Conservation (phyloP, 129 eudicot genomes). For the Smallanthus sonchifolius region DNA sequence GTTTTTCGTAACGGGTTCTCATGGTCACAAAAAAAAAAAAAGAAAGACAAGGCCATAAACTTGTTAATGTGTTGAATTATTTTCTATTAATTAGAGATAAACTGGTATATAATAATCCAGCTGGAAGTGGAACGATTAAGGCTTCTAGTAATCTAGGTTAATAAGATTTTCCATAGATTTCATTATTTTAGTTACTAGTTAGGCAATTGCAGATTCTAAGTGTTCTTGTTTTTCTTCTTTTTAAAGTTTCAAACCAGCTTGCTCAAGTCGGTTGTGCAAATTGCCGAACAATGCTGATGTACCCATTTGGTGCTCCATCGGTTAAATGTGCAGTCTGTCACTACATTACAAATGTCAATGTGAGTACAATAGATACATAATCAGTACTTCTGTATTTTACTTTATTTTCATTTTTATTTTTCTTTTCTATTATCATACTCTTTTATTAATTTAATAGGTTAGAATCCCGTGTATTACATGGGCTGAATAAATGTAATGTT, state of each 20-base stretch:
- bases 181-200: background rate
- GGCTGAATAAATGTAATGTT: no score
- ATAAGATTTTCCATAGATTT: background rate
- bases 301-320: constrained; percentile 79
- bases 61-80: background rate
- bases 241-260: constrained; percentile 48
- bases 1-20: background rate
- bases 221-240: constrained; percentile 1
- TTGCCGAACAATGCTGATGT: constrained; percentile 70
- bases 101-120: background rate
- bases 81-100: background rate
- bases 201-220: constrained; percentile 11
- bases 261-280: constrained; percentile 77
- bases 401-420: background rate
- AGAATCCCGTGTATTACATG: no score
- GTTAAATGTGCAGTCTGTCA: constrained; percentile 85
- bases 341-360: constrained; percentile 66
- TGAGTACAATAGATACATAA: constrained; percentile 28
- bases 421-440: background rate
- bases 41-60: background rate
- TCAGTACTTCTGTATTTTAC: background rate
- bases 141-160: background rate
- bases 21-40: background rate
- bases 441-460: background rate
- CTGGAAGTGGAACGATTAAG: background rate